Evolutionary conservation across 768 basidiomycete genomes (phyloP).

Genomic region (Suillus clintonianus): DNA sequence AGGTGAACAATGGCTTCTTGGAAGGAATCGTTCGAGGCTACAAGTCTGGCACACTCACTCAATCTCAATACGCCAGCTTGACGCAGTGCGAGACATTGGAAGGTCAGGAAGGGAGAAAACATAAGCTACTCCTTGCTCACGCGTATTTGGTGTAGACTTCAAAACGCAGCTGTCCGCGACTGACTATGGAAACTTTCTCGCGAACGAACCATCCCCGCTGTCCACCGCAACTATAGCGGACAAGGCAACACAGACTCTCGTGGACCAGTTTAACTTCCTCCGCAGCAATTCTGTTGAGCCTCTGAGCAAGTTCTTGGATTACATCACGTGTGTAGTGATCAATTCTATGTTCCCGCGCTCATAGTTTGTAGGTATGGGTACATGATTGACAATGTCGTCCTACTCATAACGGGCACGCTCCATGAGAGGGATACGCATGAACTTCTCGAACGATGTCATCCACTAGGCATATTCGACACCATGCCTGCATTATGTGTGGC

Average conservation of each 20-base stretch:
- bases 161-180: constrained; percentile 94
- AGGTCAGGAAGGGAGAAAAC: constrained; percentile 41
- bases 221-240: constrained; percentile 96
- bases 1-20: constrained; percentile 77
- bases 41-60: constrained; percentile 89
- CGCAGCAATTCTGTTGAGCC: constrained; percentile 90
- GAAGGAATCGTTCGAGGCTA: constrained; percentile 89
- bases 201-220: constrained; percentile 92
- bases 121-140: constrained; percentile 5
- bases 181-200: constrained; percentile 97
- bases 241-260: constrained; percentile 91
- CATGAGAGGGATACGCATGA: constrained; percentile 98
- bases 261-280: constrained; percentile 96
- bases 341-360: constrained; percentile 1
- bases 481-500: constrained; percentile 99
- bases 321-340: constrained; percentile 80
- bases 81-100: constrained; percentile 97
- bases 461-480: constrained; percentile 94
- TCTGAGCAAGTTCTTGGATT: constrained; percentile 90
- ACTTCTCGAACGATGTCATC: constrained; percentile 94
- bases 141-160: constrained; percentile 63
- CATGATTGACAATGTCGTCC: constrained; percentile 99
- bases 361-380: constrained; percentile 77
- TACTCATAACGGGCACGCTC: constrained; percentile 95
- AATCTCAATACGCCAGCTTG: constrained; percentile 88